These are phyloP conservation scores for Tephrocybe sp. DNA, from an alignment of 768 basidiomycete genomes.

Conservation along the genomic window DNA sequence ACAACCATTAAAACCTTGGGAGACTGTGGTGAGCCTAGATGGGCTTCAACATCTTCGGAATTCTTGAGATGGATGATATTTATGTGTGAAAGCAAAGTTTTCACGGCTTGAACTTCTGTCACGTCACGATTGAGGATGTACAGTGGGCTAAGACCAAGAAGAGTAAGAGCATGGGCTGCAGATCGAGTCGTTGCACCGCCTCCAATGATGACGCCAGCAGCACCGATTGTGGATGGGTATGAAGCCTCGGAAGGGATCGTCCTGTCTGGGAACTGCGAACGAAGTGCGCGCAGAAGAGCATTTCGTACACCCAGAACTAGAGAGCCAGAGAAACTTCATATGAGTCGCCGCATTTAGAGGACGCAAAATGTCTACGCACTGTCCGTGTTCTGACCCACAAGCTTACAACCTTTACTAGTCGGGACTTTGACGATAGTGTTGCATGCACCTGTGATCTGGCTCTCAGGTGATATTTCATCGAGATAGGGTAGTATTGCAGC, in stretches of 20 bases:
- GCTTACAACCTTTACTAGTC: constrained; percentile 20
- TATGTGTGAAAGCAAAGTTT: constrained; percentile 22
- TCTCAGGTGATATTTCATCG: constrained; percentile 30
- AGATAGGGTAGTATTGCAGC: constrained; percentile 29
- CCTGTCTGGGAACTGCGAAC: constrained; percentile 19
- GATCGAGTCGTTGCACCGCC: constrained; percentile 37
- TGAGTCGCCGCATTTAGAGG: background rate
- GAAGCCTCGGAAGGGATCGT: constrained; percentile 20
- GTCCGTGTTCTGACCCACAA: constrained; percentile 35
- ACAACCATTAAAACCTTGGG: constrained; percentile 29
- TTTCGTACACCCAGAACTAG: constrained; percentile 32
- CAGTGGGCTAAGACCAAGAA: constrained; percentile 57
- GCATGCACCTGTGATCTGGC: constrained; percentile 27
- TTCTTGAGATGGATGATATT: constrained; percentile 28
- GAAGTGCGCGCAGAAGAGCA: constrained; percentile 26
- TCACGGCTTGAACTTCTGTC: constrained; percentile 27
- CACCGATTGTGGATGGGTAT: constrained; percentile 12
- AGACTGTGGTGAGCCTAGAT: constrained; percentile 22
- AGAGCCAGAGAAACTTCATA: background rate
- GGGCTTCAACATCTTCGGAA: constrained; percentile 26
- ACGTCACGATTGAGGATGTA: constrained; percentile 29
- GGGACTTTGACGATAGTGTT: constrained; percentile 35
- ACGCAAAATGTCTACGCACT: constrained; percentile 16
- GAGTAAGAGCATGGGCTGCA: constrained; percentile 36
- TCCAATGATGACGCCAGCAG: constrained; percentile 32